These are phyloP conservation scores for Fusarium sp. DNA, from an alignment of 2,329 filamentous ascomycete species.

Conservation along the genomic window DNA sequence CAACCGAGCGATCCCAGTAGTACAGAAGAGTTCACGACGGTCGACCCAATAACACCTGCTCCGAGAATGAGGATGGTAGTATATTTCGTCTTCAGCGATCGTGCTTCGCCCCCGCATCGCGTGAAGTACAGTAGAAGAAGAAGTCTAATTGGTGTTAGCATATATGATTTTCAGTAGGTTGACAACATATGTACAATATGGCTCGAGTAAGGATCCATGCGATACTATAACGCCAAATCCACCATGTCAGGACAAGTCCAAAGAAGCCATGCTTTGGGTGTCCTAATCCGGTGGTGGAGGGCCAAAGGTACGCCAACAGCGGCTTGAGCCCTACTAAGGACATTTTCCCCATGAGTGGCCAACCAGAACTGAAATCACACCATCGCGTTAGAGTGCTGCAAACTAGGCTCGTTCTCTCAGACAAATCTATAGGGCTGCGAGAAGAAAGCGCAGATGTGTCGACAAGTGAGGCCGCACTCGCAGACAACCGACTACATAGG, in stretches of 20 bases:
- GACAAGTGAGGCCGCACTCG: neutral
- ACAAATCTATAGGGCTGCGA: neutral
- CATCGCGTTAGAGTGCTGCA: neutral
- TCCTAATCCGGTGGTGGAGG: neutral
- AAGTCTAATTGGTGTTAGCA: neutral
- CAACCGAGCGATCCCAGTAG: neutral
- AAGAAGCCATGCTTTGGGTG: neutral
- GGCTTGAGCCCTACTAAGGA: neutral
- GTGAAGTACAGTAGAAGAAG: neutral
- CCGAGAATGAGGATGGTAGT: neutral
- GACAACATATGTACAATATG: neutral
- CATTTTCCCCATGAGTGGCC: neutral
- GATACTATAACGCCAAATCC: neutral
- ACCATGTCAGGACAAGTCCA: constrained; percentile 2
- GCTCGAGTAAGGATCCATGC: constrained; percentile 2
- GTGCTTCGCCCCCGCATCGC: neutral
- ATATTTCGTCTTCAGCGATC: neutral
- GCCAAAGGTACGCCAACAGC: neutral
- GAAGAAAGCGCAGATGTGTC: neutral
- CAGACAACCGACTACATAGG: neutral
- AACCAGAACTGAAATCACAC: neutral
- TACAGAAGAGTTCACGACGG: neutral
- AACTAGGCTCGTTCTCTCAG: neutral
- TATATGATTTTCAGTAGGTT: neutral
- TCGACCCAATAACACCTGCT: neutral